phyloP scores from a whole-genome alignment of 345 rosid genomes.

The Raphanus raphanistrum region DNA sequence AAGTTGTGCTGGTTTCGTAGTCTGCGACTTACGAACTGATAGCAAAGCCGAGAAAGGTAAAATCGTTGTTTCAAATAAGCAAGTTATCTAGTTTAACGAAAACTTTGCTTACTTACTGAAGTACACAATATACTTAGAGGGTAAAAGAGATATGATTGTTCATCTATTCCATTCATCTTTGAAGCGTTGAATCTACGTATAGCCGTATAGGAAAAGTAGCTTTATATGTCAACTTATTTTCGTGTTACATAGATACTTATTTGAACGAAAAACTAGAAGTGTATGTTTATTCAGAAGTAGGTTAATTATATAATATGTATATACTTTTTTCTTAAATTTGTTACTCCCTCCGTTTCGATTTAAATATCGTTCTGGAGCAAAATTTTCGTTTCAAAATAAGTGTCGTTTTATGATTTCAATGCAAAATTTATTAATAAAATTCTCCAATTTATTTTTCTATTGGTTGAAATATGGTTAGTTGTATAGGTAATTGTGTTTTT shows the following conservation, averaged over 20 bases:
- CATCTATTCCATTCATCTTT: slow-evolving; percentile 24
- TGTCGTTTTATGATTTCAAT: too few species aligned
- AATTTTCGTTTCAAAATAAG: too few species aligned
- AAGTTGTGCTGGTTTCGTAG: slow-evolving; percentile 3
- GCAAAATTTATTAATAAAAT: too few species aligned
- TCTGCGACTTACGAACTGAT: slow-evolving; percentile 14
- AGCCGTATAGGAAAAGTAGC: not conserved
- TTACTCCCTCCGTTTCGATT: too few species aligned
- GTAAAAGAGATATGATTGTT: slow-evolving; percentile 23
- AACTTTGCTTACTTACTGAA: slow-evolving; percentile 25
- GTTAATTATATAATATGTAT: not conserved
- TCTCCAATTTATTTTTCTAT: too few species aligned
- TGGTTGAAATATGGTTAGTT: too few species aligned
- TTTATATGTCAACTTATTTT: not conserved
- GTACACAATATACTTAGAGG: not conserved
- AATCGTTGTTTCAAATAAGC: slow-evolving; percentile 11
- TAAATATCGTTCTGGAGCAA: too few species aligned
- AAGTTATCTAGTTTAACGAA: slow-evolving; percentile 24
- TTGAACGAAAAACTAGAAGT: not conserved
- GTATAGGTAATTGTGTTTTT: too few species aligned
- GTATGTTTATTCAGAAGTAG: not conserved
- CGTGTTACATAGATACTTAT: not conserved
- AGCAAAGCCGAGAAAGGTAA: slow-evolving; percentile 7
- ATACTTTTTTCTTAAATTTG: not conserved
- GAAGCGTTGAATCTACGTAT: not conserved